These are phyloP conservation scores for barrel medic (Medicago truncatula) DNA, from an alignment of 306 rosid species.

Conservation along the genomic window DNA sequence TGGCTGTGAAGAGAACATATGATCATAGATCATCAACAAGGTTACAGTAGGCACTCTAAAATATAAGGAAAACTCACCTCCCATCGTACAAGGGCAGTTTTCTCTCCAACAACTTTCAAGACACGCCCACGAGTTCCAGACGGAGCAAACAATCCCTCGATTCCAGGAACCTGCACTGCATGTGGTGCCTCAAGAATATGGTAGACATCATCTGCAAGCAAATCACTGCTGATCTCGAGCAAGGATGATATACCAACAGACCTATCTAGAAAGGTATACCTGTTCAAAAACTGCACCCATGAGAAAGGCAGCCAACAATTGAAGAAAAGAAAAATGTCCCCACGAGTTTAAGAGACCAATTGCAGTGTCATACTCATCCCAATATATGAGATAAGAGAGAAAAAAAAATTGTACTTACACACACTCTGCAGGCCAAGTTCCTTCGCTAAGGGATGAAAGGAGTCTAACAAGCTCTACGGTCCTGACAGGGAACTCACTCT, in stretches of 20 bases:
- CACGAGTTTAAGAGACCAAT: constrained; percentile 24
- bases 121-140: constrained; percentile 74
- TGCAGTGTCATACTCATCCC: constrained; percentile 35
- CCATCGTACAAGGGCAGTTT: constrained; percentile 93
- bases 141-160: constrained; percentile 84
- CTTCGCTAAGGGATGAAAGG: constrained; percentile 93
- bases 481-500: constrained; percentile 86
- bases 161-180: constrained; percentile 73
- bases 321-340: constrained; percentile 4
- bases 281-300: constrained; percentile 51
- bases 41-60: constrained; percentile 27
- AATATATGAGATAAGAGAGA: constrained; percentile 34
- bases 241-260: constrained; percentile 82
- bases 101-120: constrained; percentile 66
- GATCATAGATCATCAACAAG: constrained; percentile 8
- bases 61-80: constrained; percentile 62
- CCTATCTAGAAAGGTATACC: constrained; percentile 86
- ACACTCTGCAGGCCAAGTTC: constrained; percentile 93
- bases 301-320: constrained; percentile 35
- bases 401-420: constrained; percentile 67
- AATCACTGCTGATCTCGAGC: constrained; percentile 62
- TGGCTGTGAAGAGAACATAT: constrained; percentile 5
- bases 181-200: constrained; percentile 62
- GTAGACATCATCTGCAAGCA: constrained; percentile 50
- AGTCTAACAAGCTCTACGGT: constrained; percentile 68